A percentile compares a stretch with the other conserved stretches of the same genome.
Evolutionary conservation across 2,329 filamentous ascomycete genomes (phyloP).

Genomic region (Alternaria triticina): DNA sequence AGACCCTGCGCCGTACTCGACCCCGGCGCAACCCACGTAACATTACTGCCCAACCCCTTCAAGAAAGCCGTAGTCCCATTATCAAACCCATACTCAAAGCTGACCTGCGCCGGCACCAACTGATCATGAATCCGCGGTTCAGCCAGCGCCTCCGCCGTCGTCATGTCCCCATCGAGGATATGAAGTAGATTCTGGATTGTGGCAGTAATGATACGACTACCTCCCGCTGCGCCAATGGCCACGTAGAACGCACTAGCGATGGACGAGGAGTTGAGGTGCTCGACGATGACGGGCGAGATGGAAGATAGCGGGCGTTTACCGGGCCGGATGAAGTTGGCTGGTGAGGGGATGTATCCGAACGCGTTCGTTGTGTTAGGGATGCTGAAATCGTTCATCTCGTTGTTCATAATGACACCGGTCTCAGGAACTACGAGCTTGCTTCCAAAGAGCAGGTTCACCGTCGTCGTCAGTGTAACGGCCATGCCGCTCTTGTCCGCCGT

Average conservation of each 20-base stretch:
- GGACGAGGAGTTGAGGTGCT: slow-evolving; percentile 63
- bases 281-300: slow-evolving; percentile 79
- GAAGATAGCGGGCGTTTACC: slow-evolving; percentile 84
- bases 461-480: slow-evolving; percentile 82
- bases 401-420: slow-evolving; percentile 78
- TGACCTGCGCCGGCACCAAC: slow-evolving; percentile 71
- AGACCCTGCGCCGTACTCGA: slow-evolving; percentile 76
- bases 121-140: slow-evolving; percentile 81
- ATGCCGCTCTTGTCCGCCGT: slow-evolving; percentile 75
- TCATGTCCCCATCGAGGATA: slow-evolving; percentile 70
- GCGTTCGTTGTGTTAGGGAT: slow-evolving; percentile 78
- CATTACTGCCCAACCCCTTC: slow-evolving; percentile 69
- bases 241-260: slow-evolving; percentile 62
- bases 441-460: slow-evolving; percentile 87
- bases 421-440: slow-evolving; percentile 77
- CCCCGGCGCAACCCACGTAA: slow-evolving; percentile 70
- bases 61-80: slow-evolving; percentile 69
- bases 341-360: slow-evolving; percentile 83
- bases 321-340: slow-evolving; percentile 80
- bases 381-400: slow-evolving; percentile 68
- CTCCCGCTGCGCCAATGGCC: slow-evolving; percentile 77
- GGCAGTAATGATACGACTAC: slow-evolving; percentile 81
- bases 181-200: slow-evolving; percentile 78
- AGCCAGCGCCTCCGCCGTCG: slow-evolving; percentile 66
- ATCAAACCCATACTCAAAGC: slow-evolving; percentile 73